Evolutionary conservation across 2,329 filamentous ascomycete genomes (phyloP).

Genomic region (Penicillium sp.): DNA sequence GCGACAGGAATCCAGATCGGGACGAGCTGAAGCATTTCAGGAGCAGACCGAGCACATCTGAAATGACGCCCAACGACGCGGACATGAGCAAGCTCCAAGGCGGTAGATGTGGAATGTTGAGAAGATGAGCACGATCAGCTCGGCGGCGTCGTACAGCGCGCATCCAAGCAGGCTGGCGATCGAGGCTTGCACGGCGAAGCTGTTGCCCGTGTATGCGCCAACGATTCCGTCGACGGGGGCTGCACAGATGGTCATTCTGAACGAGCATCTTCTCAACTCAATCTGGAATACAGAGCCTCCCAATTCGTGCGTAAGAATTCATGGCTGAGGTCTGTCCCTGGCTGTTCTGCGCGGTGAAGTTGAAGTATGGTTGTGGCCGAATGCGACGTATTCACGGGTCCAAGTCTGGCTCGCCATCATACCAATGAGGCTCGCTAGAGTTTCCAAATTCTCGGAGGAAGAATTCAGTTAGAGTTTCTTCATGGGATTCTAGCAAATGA

Average conservation of each 20-base stretch:
- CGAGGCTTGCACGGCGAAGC: conserved; percentile 13
- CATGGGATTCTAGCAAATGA: too few relatives aligned
- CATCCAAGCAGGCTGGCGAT: conserved; percentile 11
- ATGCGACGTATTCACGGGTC: too few relatives aligned
- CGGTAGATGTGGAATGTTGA: conserved; percentile 7
- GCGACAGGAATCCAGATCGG: conserved; percentile 15
- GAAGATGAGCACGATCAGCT: conserved; percentile 14
- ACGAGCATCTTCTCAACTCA: neutral
- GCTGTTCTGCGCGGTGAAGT: too few relatives aligned
- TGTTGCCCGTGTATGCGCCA: conserved; percentile 15
- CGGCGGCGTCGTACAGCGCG: conserved; percentile 13
- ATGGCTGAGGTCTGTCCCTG: too few relatives aligned
- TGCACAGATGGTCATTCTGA: conserved; percentile 10
- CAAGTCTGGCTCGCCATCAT: too few relatives aligned
- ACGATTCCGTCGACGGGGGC: conserved; percentile 14
- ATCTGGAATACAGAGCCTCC: too few relatives aligned
- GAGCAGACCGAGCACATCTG: conserved; percentile 8
- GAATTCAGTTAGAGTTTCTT: too few relatives aligned
- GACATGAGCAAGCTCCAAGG: conserved; percentile 13
- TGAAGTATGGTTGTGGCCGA: too few relatives aligned
- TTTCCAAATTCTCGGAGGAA: too few relatives aligned
- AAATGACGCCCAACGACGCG: conserved; percentile 7
- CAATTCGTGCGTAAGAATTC: too few relatives aligned
- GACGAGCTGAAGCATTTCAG: conserved; percentile 16
- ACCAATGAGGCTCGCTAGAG: too few relatives aligned